These are phyloP conservation scores for Aegilops tauschii DNA, from an alignment of 176 grass and related monocot species.

Conservation along the genomic window DNA sequence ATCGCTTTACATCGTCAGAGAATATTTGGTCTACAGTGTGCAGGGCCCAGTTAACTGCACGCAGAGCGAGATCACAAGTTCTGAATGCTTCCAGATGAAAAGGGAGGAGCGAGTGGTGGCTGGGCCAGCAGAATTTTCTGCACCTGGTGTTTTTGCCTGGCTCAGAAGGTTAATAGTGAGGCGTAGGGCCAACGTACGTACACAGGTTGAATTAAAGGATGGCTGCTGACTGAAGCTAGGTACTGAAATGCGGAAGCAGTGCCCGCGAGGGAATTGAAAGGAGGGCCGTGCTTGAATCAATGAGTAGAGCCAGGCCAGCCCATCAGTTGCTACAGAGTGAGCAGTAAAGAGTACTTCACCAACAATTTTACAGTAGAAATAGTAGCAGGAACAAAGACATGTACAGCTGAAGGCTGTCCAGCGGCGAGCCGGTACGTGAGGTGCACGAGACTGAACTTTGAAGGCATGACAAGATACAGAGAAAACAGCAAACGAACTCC, in stretches of 20 bases:
- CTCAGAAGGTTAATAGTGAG: neutral
- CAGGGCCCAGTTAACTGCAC: neutral
- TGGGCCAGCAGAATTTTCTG: neutral
- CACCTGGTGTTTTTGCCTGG: neutral
- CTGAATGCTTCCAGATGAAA: constrained; percentile 26
- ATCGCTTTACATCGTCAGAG: neutral
- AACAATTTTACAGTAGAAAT: neutral
- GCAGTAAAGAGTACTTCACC: neutral
- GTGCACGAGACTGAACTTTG: constrained; percentile 24
- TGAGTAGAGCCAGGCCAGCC: neutral
- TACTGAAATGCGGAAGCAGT: neutral
- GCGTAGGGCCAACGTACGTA: neutral
- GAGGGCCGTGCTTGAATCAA: neutral
- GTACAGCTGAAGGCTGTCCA: neutral
- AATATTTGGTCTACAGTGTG: neutral
- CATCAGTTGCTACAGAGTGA: neutral
- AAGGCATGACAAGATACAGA: constrained; percentile 3
- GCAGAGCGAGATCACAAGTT: neutral
- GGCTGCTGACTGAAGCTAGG: neutral
- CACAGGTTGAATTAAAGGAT: neutral
- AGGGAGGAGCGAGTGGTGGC: neutral
- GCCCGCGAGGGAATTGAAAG: constrained; percentile 16
- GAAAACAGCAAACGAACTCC: neutral
- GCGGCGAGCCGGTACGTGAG: neutral
- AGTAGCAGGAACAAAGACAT: neutral